Evolutionary conservation across 768 basidiomycete genomes (phyloP).

Genomic region (Hemileccinum impolitum): DNA sequence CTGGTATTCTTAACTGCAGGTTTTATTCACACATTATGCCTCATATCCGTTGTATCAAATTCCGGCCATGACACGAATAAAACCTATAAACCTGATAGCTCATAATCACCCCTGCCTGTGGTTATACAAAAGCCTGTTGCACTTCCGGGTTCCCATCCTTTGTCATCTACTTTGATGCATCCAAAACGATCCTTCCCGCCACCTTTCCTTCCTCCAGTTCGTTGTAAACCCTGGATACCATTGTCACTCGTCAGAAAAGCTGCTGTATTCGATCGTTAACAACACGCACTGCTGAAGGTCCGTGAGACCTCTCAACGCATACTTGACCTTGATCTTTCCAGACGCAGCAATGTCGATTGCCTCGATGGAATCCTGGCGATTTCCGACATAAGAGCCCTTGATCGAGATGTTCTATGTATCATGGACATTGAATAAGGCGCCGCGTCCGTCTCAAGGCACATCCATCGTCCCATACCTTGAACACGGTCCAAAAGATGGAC

Average conservation of each 20-base stretch:
- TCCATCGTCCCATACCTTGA: constrained; percentile 41
- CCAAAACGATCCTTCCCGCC: constrained; percentile 41
- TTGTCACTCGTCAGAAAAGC: background rate
- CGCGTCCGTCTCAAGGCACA: background rate
- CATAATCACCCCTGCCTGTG: too few species aligned
- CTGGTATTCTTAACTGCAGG: too few species aligned
- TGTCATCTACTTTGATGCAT: constrained; percentile 24
- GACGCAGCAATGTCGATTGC: constrained; percentile 71
- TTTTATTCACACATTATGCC: too few species aligned
- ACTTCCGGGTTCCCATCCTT: background rate
- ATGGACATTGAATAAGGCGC: too few species aligned
- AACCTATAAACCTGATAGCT: too few species aligned
- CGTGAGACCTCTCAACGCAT: constrained; percentile 41
- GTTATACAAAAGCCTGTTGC: too few species aligned
- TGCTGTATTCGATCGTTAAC: too few species aligned
- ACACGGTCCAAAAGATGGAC: constrained; percentile 70
- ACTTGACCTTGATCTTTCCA: constrained; percentile 67
- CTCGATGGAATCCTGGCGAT: constrained; percentile 81
- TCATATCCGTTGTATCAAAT: too few species aligned
- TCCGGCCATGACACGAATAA: too few species aligned
- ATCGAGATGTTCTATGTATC: constrained; percentile 26
- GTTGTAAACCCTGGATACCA: constrained; percentile 33
- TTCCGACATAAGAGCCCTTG: constrained; percentile 50
- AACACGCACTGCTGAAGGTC: constrained; percentile 51
- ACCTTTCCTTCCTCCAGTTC: constrained; percentile 39